These are phyloP conservation scores for Lactarius hatsudake DNA, from an alignment of 768 basidiomycete species.

Conservation along the genomic window DNA sequence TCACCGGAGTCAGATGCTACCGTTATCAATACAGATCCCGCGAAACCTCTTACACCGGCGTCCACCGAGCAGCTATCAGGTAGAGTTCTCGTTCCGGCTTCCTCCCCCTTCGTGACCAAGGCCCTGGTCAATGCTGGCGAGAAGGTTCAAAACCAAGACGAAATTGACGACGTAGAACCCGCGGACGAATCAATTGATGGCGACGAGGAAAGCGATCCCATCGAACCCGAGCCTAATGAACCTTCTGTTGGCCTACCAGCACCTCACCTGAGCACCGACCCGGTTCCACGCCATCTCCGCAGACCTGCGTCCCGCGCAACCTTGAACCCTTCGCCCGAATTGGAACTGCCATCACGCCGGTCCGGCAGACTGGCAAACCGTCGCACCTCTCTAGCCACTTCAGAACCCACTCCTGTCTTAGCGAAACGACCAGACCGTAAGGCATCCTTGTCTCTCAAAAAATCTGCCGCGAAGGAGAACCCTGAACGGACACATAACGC, in stretches of 20 bases:
- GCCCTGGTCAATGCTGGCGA: neutral
- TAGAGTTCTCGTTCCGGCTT: conserved; percentile 20
- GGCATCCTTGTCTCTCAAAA: neutral
- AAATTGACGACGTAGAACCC: conserved; percentile 23
- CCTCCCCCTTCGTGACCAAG: conserved; percentile 13
- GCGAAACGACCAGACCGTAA: neutral
- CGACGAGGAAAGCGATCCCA: conserved; percentile 23
- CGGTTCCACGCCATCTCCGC: neutral
- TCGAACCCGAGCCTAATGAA: conserved; percentile 19
- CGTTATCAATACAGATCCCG: conserved; percentile 14
- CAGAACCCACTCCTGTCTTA: conserved; percentile 5
- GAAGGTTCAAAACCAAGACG: conserved; percentile 7
- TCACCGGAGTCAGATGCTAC: conserved; percentile 14
- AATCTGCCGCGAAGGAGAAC: conserved; percentile 8
- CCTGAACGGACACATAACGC: neutral
- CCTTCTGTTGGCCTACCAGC: conserved; percentile 1
- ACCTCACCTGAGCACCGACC: neutral
- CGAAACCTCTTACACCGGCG: neutral
- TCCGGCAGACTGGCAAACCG: conserved; percentile 19
- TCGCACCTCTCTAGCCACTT: neutral
- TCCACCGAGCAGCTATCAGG: neutral
- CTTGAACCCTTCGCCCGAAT: neutral
- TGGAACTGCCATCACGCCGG: conserved; percentile 18
- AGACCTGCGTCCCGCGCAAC: neutral
- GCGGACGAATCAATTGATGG: conserved; percentile 1